These are phyloP conservation scores for Pseudogymnoascus sp. DNA, from an alignment of 2,329 filamentous ascomycete genomes.

Conservation along the genomic window DNA sequence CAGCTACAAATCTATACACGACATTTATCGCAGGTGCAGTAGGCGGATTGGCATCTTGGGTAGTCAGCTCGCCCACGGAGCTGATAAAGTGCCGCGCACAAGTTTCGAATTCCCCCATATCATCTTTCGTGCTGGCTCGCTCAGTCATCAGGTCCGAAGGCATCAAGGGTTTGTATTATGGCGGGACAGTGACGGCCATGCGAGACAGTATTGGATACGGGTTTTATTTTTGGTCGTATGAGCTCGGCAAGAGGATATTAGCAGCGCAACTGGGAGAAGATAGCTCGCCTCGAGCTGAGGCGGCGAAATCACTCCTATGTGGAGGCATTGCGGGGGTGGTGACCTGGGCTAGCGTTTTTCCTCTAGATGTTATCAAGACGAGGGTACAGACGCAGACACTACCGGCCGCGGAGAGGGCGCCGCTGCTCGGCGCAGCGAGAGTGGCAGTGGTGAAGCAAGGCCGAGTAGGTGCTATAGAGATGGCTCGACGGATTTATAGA, in stretches of 20 bases:
- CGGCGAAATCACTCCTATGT: conserved; percentile 65
- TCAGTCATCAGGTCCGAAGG: conserved; percentile 53
- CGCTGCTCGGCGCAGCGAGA: conserved; percentile 27
- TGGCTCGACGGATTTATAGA: conserved; percentile 60
- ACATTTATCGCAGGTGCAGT: conserved; percentile 74
- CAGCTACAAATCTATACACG: conserved; percentile 50
- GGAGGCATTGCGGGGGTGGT: conserved; percentile 81
- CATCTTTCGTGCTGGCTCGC: conserved; percentile 36
- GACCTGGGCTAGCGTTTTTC: conserved; percentile 87
- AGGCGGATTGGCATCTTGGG: conserved; percentile 78
- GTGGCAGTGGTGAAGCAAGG: conserved; percentile 17
- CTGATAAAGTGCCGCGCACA: conserved; percentile 86
- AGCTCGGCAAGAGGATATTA: conserved; percentile 59
- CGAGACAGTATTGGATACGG: conserved; percentile 91
- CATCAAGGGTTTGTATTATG: conserved; percentile 68
- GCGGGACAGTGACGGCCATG: conserved; percentile 72
- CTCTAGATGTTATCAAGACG: conserved; percentile 88
- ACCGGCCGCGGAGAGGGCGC: conserved; percentile 20
- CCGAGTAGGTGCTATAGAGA: conserved; percentile 49
- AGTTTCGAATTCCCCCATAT: conserved; percentile 35
- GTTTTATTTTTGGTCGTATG: conserved; percentile 95
- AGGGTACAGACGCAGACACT: conserved; percentile 68
- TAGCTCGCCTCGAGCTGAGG: conserved; percentile 37
- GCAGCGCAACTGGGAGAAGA: conserved; percentile 19
- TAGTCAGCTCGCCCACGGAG: conserved; percentile 82